A percentile compares a stretch with the other conserved stretches of the same genome.
Evolutionary conservation across 2,329 filamentous ascomycete species (phyloP).

Genomic region (Leptodontidium sp.): DNA sequence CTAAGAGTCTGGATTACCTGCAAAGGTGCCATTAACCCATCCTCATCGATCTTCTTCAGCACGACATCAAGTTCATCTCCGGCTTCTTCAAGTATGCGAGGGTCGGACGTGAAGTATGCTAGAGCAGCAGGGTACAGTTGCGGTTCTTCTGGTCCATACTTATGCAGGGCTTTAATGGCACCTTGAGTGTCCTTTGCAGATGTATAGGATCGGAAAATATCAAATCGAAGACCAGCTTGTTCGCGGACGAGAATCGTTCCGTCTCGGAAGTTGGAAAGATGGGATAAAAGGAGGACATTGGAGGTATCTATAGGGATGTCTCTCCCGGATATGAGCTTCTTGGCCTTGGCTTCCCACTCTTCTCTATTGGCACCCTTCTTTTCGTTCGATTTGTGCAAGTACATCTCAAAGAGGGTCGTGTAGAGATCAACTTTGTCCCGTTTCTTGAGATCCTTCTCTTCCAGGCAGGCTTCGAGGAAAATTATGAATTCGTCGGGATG

Average conservation of each 20-base stretch:
- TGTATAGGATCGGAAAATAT: conserved; percentile 97
- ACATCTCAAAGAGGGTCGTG: conserved; percentile 98
- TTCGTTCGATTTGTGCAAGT: conserved; percentile 84
- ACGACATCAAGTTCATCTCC: conserved; percentile 85
- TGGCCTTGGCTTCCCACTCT: conserved; percentile 91
- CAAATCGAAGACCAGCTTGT: conserved; percentile 88
- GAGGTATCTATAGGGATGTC: conserved; percentile 91
- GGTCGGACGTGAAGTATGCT: conserved; percentile 90
- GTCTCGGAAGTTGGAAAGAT: conserved; percentile 87
- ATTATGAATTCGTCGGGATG: conserved; percentile 90
- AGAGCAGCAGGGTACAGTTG: conserved; percentile 92
- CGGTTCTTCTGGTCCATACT: conserved; percentile 91
- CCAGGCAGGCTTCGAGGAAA: conserved; percentile 88
- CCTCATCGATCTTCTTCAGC: conserved; percentile 85
- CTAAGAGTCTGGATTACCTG: conserved; percentile 95
- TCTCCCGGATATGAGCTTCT: conserved; percentile 82
- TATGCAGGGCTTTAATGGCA: conserved; percentile 86
- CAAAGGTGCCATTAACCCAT: conserved; percentile 91
- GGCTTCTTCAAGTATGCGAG: conserved; percentile 82
- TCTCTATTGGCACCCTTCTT: conserved; percentile 75
- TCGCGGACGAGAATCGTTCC: conserved; percentile 94
- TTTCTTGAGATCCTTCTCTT: conserved; percentile 73
- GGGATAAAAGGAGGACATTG: conserved; percentile 90
- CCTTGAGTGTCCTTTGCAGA: conserved; percentile 90
- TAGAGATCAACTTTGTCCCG: conserved; percentile 86